Percentiles rank a stretch among this genome's conserved stretches.
Conservation (phyloP, 2,329 filamentous ascomycete species). For the Fusarium heterosporum region DNA sequence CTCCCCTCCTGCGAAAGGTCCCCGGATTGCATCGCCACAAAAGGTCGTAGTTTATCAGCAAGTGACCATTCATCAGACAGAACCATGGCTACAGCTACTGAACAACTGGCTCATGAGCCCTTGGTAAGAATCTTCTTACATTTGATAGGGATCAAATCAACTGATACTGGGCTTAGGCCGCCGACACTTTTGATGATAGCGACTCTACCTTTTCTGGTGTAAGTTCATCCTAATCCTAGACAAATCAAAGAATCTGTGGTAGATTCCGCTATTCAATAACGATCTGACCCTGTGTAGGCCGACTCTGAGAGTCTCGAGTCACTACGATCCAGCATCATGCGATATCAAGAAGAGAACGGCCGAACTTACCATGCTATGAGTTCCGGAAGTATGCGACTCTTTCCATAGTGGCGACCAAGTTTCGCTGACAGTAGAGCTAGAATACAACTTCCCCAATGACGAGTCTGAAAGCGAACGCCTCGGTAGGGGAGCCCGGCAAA, state of each 20-base stretch:
- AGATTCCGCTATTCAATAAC: background rate
- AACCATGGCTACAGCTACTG: background rate
- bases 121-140: background rate
- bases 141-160: fast-evolving
- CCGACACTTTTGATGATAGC: background rate
- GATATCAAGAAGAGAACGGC: slow-evolving; percentile 19
- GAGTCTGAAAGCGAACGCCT: slow-evolving; percentile 14
- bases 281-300: background rate
- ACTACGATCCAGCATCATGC: slow-evolving; percentile 8
- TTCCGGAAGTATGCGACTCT: background rate
- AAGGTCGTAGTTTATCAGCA: fast-evolving
- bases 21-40: background rate
- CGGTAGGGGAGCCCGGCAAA: background rate
- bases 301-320: slow-evolving; percentile 13
- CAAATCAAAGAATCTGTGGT: fast-evolving
- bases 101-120: background rate
- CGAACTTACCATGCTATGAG: slow-evolving; percentile 17
- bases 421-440: fast-evolving
- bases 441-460: slow-evolving; percentile 16
- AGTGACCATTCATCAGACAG: fast-evolving
- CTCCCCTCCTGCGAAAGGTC: background rate
- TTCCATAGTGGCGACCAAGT: fast-evolving
- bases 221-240: background rate
- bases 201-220: slow-evolving; percentile 17
- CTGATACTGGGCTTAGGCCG: background rate